Evolutionary conservation across 2,329 filamentous ascomycete species (phyloP).

Genomic region (Penicillium sp.): DNA sequence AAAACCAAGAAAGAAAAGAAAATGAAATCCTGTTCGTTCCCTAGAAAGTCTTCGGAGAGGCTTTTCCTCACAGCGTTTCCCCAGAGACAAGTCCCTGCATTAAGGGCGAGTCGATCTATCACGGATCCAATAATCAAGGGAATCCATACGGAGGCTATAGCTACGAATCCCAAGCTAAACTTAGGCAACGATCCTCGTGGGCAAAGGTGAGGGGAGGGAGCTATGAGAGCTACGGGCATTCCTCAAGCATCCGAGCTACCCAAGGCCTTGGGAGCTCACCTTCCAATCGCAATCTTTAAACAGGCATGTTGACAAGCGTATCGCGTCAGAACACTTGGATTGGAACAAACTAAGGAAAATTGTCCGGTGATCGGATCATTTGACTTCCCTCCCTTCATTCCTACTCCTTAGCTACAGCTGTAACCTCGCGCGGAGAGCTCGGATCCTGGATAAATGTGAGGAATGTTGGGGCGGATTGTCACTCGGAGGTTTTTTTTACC

Average conservation of each 20-base stretch:
- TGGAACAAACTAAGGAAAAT: neutral
- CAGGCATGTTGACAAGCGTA: slow-evolving; percentile 10
- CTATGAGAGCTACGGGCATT: slow-evolving; percentile 11
- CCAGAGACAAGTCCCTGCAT: slow-evolving; percentile 4
- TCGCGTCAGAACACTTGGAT: neutral
- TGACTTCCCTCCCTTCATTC: slow-evolving; percentile 10
- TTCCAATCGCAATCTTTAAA: slow-evolving; percentile 3
- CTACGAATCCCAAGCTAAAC: neutral
- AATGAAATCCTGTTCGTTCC: neutral
- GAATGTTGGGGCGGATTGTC: slow-evolving; percentile 5
- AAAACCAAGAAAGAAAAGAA: neutral
- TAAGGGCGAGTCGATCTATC: slow-evolving; percentile 4
- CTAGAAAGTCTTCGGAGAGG: neutral
- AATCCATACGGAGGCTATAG: slow-evolving; percentile 1
- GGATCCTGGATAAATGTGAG: slow-evolving; percentile 2
- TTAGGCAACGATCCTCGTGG: slow-evolving; percentile 7
- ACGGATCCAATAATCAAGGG: slow-evolving; percentile 6
- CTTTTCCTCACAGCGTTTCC: slow-evolving; percentile 6
- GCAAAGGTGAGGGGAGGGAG: slow-evolving; percentile 6
- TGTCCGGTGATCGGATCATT: slow-evolving; percentile 13
- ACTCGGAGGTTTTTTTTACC: slow-evolving; percentile 7
- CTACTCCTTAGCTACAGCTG: slow-evolving; percentile 12
- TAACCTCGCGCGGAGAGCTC: slow-evolving; percentile 6
- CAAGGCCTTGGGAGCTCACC: neutral
- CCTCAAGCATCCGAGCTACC: slow-evolving; percentile 1